Evolutionary conservation across 176 grass and related monocot genomes (phyloP).

Genomic region (Oryza meridionalis): DNA sequence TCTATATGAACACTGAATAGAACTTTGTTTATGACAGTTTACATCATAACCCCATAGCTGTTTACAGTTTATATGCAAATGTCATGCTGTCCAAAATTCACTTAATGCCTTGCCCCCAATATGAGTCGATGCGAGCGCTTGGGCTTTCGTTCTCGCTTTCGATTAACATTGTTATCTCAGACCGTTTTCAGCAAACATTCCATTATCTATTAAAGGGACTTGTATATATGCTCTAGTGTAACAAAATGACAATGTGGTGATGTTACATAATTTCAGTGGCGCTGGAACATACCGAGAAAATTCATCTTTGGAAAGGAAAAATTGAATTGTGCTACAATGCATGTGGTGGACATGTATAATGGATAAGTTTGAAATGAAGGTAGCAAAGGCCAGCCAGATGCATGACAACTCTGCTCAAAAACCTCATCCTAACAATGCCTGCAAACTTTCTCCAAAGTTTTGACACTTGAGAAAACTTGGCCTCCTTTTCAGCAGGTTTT

Average conservation of each 20-base stretch:
- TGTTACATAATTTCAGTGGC: no score
- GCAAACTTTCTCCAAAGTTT: slow-evolving; percentile 3
- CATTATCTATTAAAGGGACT: neutral
- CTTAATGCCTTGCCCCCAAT: no score
- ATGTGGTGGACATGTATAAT: neutral
- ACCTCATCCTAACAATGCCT: neutral
- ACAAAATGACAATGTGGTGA: neutral
- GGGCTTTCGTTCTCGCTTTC: neutral
- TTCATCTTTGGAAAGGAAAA: neutral
- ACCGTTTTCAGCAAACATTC: neutral
- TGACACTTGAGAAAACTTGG: slow-evolving; percentile 26
- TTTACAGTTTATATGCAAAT: neutral
- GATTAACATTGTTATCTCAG: neutral
- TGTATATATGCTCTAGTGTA: no score
- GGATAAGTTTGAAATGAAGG: slow-evolving; percentile 17
- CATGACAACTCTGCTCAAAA: neutral
- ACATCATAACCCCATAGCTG: neutral
- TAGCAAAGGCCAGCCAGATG: neutral
- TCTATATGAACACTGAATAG: neutral
- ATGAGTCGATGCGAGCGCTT: neutral
- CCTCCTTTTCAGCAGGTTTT: slow-evolving; percentile 5
- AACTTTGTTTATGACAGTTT: neutral
- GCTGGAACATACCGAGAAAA: neutral
- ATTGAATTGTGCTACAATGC: neutral
- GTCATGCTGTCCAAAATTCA: neutral